Evolutionary conservation across 768 basidiomycete species (phyloP), one percentile per base, ranked within the genome.

Genomic region (Russula earlei): DNA sequence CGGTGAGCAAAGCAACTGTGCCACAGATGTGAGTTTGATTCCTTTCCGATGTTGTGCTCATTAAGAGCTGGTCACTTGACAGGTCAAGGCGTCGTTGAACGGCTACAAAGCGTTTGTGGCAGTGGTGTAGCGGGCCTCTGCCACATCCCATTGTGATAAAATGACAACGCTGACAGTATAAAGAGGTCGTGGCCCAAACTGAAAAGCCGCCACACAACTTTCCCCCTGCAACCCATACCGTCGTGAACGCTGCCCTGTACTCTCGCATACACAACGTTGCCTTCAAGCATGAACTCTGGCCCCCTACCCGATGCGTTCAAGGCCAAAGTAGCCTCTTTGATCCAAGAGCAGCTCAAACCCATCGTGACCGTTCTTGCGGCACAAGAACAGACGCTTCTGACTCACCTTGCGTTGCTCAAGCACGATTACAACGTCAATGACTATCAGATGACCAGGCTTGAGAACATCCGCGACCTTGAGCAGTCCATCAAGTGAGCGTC

Each of bases 291-390:
- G 41, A 48, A 54, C 20, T 20, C 52, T 20, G 11, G 22, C 20
- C 38, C 27, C 10, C 19, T 54, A 7, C 31, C 47, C 31, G 52
- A 58, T n/a, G 27, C 49, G 17, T 43, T 58, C 47, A 58, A 33
- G 37, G 27, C 34, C 2, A 53, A 34, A 37, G 33, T 58, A 17
- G 15, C 47, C 27, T 33, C 46, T 44, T 4, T 58, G 27, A 45
- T 58, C 12, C 34, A 58, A 49, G 52, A 58, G n/a, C 51, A 53
- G 34, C 52, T 58, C 27, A 42, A 43, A 41, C 57, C 57, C n/a
- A 38, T 58, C 27, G 42, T 54, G 24, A 24, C 36, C 4, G 57
- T 54, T 41, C 47, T 58, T 15, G 57, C 46, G 3, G 41, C 41
- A 29, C 57, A 58, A 34, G 52, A 40, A 12, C 17, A 36, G 24